Evolutionary conservation across 1,139 yeast species (phyloP).

Genomic region (Nematodospora anomalae): DNA sequence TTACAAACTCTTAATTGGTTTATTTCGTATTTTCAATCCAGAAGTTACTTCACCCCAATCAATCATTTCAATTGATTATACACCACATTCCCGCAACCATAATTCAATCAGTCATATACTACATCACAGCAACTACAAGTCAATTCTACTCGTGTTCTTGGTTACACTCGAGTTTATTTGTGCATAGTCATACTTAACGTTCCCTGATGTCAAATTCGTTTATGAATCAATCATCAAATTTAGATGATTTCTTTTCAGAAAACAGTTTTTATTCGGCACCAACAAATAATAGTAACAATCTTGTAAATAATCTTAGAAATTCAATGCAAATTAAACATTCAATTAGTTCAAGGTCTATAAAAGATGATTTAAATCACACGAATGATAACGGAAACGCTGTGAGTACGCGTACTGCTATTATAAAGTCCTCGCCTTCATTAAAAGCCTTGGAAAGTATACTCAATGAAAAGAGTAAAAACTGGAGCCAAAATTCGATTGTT

Average conservation of each 20-base stretch:
- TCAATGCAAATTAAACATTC: conserved; percentile 52
- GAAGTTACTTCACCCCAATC: too few relatives aligned
- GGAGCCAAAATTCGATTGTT: conserved; percentile 17
- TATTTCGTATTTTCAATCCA: too few relatives aligned
- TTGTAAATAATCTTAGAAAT: conserved; percentile 44
- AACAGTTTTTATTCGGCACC: conserved; percentile 21
- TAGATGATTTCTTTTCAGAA: conserved; percentile 21
- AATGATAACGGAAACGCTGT: neutral
- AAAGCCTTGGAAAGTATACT: conserved; percentile 52
- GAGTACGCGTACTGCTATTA: conserved; percentile 40
- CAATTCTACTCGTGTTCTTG: too few relatives aligned
- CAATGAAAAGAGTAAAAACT: conserved; percentile 25
- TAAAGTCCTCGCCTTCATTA: conserved; percentile 55
- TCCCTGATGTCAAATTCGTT: conserved; percentile 4
- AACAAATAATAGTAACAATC: conserved; percentile 18
- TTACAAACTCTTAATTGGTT: too few relatives aligned
- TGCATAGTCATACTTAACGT: too few relatives aligned
- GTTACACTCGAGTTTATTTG: too few relatives aligned
- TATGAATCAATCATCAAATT: conserved; percentile 8
- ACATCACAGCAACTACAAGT: too few relatives aligned
- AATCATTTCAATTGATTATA: too few relatives aligned
- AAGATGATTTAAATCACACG: conserved; percentile 16
- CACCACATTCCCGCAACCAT: too few relatives aligned
- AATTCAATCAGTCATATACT: too few relatives aligned
- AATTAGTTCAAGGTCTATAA: conserved; percentile 30